phyloP scores from a whole-genome alignment of 768 basidiomycete species.

The Amanita fuliginea region DNA sequence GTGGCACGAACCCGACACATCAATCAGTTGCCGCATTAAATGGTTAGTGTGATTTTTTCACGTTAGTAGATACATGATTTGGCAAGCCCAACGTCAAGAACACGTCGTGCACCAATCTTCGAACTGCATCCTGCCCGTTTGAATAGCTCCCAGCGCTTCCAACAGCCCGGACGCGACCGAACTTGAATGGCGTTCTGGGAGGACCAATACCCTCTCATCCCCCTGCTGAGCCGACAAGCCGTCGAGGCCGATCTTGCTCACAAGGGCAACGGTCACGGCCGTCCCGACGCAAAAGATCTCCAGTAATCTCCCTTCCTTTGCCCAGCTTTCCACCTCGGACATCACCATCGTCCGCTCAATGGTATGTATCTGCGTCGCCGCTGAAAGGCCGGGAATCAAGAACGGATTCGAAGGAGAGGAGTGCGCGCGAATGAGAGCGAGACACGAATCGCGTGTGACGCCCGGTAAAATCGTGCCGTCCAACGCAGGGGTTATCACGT shows the following conservation, averaged over 20 bases:
- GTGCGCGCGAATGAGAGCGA: slow-evolving; percentile 56
- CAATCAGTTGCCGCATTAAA: too few relatives aligned
- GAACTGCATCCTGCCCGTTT: slow-evolving; percentile 54
- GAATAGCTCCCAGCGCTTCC: slow-evolving; percentile 55
- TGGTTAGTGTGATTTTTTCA: too few relatives aligned
- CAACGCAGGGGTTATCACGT: slow-evolving; percentile 74
- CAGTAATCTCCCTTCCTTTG: slow-evolving; percentile 41
- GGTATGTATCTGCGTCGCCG: neutral
- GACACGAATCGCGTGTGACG: slow-evolving; percentile 75
- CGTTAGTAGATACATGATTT: too few relatives aligned
- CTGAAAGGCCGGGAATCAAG: slow-evolving; percentile 30
- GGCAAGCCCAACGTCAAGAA: too few relatives aligned
- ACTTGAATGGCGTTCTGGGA: slow-evolving; percentile 33
- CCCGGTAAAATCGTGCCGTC: slow-evolving; percentile 86
- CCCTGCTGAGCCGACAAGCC: slow-evolving; percentile 10
- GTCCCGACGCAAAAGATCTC: slow-evolving; percentile 79
- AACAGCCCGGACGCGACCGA: slow-evolving; percentile 56
- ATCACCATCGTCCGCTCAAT: neutral
- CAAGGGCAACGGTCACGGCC: slow-evolving; percentile 57
- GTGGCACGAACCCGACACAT: too few relatives aligned
- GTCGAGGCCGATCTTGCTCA: slow-evolving; percentile 46
- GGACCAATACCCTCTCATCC: slow-evolving; percentile 22
- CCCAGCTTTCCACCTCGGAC: slow-evolving; percentile 14
- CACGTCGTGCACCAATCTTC: slow-evolving; percentile 49
- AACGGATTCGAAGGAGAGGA: slow-evolving; percentile 24